Evolutionary conservation across 768 basidiomycete genomes (phyloP).

Genomic region (Scleroderma citrinum): DNA sequence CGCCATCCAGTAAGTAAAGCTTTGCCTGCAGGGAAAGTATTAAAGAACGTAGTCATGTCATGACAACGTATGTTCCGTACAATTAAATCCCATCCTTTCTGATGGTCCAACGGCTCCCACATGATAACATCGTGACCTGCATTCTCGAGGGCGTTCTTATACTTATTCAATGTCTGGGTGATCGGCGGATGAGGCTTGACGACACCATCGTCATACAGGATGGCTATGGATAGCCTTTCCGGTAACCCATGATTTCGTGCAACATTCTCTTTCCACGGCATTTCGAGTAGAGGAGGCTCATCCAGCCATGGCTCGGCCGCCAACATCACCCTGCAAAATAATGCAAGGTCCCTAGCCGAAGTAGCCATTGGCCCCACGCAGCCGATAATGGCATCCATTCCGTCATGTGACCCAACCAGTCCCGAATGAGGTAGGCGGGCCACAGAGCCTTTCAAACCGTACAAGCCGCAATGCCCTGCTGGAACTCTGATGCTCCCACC

Average conservation of each 20-base stretch:
- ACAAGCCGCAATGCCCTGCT: slow-evolving; percentile 37
- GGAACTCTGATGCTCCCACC: slow-evolving; percentile 43
- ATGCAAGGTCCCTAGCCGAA: slow-evolving; percentile 42
- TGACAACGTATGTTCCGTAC: slow-evolving; percentile 29
- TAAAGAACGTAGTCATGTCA: slow-evolving; percentile 11
- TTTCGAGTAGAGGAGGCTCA: slow-evolving; percentile 42
- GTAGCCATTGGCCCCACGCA: slow-evolving; percentile 43
- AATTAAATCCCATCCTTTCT: slow-evolving; percentile 41
- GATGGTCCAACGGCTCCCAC: slow-evolving; percentile 42
- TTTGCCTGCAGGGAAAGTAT: slow-evolving; percentile 26
- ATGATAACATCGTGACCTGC: slow-evolving; percentile 49
- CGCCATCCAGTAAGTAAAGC: slow-evolving; percentile 47
- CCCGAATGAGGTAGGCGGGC: slow-evolving; percentile 48
- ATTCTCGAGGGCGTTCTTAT: slow-evolving; percentile 33
- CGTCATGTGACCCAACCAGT: slow-evolving; percentile 43
- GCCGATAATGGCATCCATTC: slow-evolving; percentile 49
- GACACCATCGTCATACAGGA: slow-evolving; percentile 47
- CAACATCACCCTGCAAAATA: slow-evolving; percentile 45
- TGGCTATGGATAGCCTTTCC: slow-evolving; percentile 37
- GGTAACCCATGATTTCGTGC: slow-evolving; percentile 35
- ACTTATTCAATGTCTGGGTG: slow-evolving; percentile 32
- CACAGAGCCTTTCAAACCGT: slow-evolving; percentile 43
- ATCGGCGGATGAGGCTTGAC: slow-evolving; percentile 48
- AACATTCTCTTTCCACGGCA: slow-evolving; percentile 42
- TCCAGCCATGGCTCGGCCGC: slow-evolving; percentile 40